These are phyloP conservation scores for Polytrichum formosum DNA, from an alignment of 225 moss, liverwort and hornwort genomes.

Conservation along the genomic window DNA sequence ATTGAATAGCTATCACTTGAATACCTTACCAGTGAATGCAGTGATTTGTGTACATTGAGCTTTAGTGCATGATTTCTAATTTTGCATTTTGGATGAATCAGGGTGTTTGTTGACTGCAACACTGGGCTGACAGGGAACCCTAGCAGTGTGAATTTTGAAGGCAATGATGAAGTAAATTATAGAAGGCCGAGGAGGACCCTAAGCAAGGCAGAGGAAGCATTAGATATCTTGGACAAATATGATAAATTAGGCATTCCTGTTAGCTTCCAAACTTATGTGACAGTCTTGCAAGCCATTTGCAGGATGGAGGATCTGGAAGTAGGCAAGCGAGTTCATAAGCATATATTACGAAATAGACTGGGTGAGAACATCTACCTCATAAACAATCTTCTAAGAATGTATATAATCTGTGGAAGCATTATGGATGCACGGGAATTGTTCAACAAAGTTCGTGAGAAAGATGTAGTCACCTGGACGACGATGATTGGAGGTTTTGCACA, in stretches of 20 bases:
- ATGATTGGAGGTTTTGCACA: conserved; percentile 15
- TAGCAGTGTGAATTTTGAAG: not conserved
- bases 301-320: conserved; percentile 5
- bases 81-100: not conserved
- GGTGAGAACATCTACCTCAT: conserved; percentile 1
- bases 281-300: conserved; percentile 1
- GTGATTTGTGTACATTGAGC: no score
- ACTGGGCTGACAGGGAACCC: not conserved
- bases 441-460: not conserved
- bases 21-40: no score
- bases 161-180: not conserved
- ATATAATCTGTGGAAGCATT: conserved; percentile 8
- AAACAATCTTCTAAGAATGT: conserved; percentile 5
- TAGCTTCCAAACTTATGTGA: conserved; percentile 1
- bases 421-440: not conserved
- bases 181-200: not conserved
- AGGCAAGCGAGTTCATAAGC: conserved; percentile 7
- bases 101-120: not conserved
- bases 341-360: not conserved
- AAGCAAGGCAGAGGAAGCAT: not conserved
- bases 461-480: conserved; percentile 7
- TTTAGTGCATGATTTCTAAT: no score
- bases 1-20: no score
- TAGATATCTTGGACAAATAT: not conserved
- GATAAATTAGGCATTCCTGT: not conserved